Base-by-base conservation (phyloP, 192 early-diverging fungal species). In the Backusella parvicylindrica region DNA sequence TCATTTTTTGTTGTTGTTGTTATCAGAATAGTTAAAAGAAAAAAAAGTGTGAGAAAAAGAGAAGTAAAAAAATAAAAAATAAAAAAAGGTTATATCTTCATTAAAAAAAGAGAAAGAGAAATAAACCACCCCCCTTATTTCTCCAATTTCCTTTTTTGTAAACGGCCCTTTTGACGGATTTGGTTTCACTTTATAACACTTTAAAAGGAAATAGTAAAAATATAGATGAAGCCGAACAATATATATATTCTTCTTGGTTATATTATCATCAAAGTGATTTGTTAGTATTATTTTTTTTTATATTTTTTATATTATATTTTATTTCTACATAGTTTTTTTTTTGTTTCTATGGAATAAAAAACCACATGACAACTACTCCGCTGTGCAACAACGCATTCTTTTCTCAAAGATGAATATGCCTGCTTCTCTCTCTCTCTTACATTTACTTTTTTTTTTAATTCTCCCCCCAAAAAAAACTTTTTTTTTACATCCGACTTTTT, bases 31-130 rank as follows among this genome's bases (percentile, higher is more conserved):
- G 28, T 28, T 60, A 60, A 60, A 60, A 28, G 11, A 60, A 56
- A 26, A 56, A 60, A 28, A 60, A 60, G 53, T 60, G 53, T 60
- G 53, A 60, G 53, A 60, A 60, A 60, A 60, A 60, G 53, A 60
- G 53, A 60, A 13, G 21, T 26, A 28, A 26, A 60, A 60, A 28
- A 53, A 53, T 2, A 26, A 2, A 53, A 53, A 50, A 8, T 1
- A 28, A 60, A 13, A 26, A 60, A 13, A 26, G 1, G 2, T 12
- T 28, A 4, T 56, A 26, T 56, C 9, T 28, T 56, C 12, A 11
- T 56, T 26, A 23, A 7, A 23, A 23, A 21, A 56, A 56, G 18
- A 26, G 50, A 23, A 56, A 56, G 23, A 21, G 23, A 21, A 23
- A 26, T 26, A 56, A n/a, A 21, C 50, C 50, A 56, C 50, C 50